Conservation (phyloP, 306 rosid genomes). For the Benincasa hispida region DNA sequence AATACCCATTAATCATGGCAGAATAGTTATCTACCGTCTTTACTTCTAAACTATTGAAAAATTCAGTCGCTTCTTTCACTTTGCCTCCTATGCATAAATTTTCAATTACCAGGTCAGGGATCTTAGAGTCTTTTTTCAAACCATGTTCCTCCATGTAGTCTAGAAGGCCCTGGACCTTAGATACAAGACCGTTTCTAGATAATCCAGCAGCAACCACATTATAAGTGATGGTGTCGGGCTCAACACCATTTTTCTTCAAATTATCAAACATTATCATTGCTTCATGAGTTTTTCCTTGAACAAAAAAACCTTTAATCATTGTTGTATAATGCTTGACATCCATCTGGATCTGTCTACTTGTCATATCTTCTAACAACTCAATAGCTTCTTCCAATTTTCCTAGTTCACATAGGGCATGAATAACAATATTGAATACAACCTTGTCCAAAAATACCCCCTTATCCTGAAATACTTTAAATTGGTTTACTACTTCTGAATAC, state of each 20-base stretch:
- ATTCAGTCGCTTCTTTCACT: conserved; percentile 43
- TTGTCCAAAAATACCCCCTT: conserved; percentile 47
- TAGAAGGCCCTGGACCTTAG: conserved; percentile 30
- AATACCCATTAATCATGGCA: conserved; percentile 60
- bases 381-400: conserved; percentile 58
- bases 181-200: conserved; percentile 36
- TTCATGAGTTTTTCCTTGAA: conserved; percentile 22
- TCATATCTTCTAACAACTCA: conserved; percentile 51
- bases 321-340: conserved; percentile 75
- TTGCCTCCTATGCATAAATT: conserved; percentile 54
- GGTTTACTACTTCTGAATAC: conserved; percentile 36
- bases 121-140: conserved; percentile 33
- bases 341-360: conserved; percentile 24
- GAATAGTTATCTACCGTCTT: conserved; percentile 43
- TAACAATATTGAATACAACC: conserved; percentile 46
- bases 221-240: conserved; percentile 57
- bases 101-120: conserved; percentile 51
- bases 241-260: conserved; percentile 43
- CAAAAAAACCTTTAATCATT: conserved; percentile 49
- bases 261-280: conserved; percentile 34
- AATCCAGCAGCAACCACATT: conserved; percentile 61
- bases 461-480: conserved; percentile 30
- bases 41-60: conserved; percentile 35
- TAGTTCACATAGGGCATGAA: conserved; percentile 49
- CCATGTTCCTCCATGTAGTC: conserved; percentile 40